Evolutionary conservation across 2,329 filamentous ascomycete genomes (phyloP), one percentile per base, ranked within the genome.

Genomic region (Fusarium sp.): DNA sequence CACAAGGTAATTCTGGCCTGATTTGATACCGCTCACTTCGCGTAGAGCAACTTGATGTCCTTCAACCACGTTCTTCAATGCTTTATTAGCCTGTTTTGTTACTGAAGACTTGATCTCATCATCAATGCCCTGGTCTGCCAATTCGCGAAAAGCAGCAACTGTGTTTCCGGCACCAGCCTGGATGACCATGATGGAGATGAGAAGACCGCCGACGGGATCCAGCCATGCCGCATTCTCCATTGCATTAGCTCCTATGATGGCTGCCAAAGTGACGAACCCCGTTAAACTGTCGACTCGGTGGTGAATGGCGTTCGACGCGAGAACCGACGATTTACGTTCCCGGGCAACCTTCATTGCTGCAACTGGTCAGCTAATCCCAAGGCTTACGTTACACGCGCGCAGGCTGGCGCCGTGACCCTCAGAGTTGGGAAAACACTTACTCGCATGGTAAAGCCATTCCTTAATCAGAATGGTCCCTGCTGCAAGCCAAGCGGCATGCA

Each of bases 261-360:
- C 96, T 65, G 93, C 87, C 36, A 98, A 88, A 5, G 96, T 97
- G 63, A 98, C 96, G 77, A 98, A 93, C 74, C 96, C 96, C 4
- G 96, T 99, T 64, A 98, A 88, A 66, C 95, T 98, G 83, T 99
- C 96, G 80, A 99, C 92, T 69, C 96, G 94, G 85, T 98, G 96
- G 84, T 99, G 96, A 75, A 98, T 89, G 67, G 96, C 96, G 80
- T 99, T 99, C 66, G 95, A 98, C 44, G 96, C 95, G 30, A 99
- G 90, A 68, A 99, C 95, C 12, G 95, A 97, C 18, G 96, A 98
- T 81, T 98, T 97, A 82, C 96, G 94, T 83, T 98, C 94, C 77
- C 91, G 91, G 51, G 96, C 96, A 69, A 99, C 91, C 85, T 98
- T 98, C 92, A 98, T 97, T 58, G 94, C 94, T 97, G 74, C 41